Evolutionary conservation across 2,329 filamentous ascomycete genomes (phyloP), one percentile per base, ranked within the genome.

Genomic region (Tothia fuscella): DNA sequence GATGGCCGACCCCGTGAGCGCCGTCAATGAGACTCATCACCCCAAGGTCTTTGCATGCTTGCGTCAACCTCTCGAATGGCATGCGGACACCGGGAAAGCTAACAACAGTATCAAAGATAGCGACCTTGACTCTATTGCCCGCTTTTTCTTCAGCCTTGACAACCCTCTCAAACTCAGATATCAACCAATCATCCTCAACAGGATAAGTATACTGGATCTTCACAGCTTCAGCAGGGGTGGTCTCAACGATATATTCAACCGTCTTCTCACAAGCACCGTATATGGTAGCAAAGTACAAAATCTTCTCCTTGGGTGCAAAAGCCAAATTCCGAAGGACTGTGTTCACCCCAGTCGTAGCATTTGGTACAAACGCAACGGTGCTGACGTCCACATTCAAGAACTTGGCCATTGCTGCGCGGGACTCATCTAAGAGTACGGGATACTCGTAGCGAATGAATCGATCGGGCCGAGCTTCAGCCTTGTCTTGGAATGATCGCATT

Each of bases 1-100:
- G 70, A 60, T 91, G 81, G 2, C 89, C 89, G 19, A 93, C 64
- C 1, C 81, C 80, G 60, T 96, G 89, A 0, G 89, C 89, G 13
- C 76, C 88, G 56, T 96, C 89, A 28, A 95, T 67, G 16, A 85
- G 65, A 51, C 80, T 87, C 41, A 89, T 55, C 3, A 95, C 64
- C 0, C 72, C 75, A 19, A 79, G 65, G 43, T 79, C 71, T 33
- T 68, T 71, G 57, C 87, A 94, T 1, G 73, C 68, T 6, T 60
- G 57, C 1, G 73, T 70, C 43, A 94, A 61, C 1, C 58, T 61
- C 56, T 88, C 78, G 60, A 83, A 94, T 0, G 89, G 89, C 51
- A 94, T 76, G 2, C 78, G 65, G 0, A 93, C 71, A 1, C 85
- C 88, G 0, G 89, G 89, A 17, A 82, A 66, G 21, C 82, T 86